phyloP scores from a whole-genome alignment of 257 asterid genomes.

The Rehmannia glutinosa region DNA sequence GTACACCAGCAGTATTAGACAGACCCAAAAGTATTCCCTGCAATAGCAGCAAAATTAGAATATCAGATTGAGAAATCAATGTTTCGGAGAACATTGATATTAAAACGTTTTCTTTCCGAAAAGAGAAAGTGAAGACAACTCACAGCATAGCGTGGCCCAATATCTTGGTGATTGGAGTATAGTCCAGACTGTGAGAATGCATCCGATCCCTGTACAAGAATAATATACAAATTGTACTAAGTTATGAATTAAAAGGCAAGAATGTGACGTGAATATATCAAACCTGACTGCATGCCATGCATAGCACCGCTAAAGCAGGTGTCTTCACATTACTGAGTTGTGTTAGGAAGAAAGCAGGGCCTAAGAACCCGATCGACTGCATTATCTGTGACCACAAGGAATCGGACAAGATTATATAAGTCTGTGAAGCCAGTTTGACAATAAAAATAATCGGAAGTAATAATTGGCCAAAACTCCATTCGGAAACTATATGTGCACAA shows the following conservation, averaged over 20 bases:
- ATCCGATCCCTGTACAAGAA: slow-evolving; percentile 69
- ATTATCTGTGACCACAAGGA: slow-evolving; percentile 56
- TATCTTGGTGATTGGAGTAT: slow-evolving; percentile 97
- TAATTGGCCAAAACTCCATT: background rate
- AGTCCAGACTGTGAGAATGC: slow-evolving; percentile 97
- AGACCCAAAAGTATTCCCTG: slow-evolving; percentile 92
- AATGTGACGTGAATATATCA: slow-evolving; percentile 14
- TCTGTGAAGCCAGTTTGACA: background rate
- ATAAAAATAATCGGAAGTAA: background rate
- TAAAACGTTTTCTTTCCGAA: background rate
- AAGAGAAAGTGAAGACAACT: slow-evolving; percentile 29
- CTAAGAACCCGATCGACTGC: slow-evolving; percentile 94
- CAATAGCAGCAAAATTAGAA: slow-evolving; percentile 6
- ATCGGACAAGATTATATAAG: slow-evolving; percentile 1
- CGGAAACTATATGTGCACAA: slow-evolving; percentile 12
- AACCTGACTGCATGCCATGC: slow-evolving; percentile 99
- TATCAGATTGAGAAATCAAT: background rate
- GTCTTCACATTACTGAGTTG: slow-evolving; percentile 75
- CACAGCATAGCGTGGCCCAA: slow-evolving; percentile 94
- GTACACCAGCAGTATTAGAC: slow-evolving; percentile 94
- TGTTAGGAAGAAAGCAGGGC: slow-evolving; percentile 91
- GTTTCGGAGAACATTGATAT: background rate
- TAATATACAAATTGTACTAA: background rate
- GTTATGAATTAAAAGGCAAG: background rate
- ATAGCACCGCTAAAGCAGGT: slow-evolving; percentile 85